A percentile compares a stretch with the other conserved stretches of the same genome.
phyloP scores from a whole-genome alignment of 768 basidiomycete species.

The Suillus paluster region DNA sequence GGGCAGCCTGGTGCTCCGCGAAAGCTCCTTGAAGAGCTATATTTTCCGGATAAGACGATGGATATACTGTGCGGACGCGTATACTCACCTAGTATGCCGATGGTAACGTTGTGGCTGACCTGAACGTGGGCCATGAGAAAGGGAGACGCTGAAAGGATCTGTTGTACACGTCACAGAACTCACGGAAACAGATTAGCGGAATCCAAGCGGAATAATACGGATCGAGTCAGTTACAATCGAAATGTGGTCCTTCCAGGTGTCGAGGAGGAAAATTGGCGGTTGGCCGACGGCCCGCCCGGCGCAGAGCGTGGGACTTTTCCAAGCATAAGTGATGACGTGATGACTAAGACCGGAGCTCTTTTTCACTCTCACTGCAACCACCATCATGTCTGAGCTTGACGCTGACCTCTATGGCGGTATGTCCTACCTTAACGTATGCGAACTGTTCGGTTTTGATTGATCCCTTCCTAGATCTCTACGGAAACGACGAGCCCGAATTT shows the following conservation, averaged over 20 bases:
- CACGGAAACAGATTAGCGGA: neutral
- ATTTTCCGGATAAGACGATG: neutral
- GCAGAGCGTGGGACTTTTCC: slow-evolving; percentile 26
- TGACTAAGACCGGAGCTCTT: slow-evolving; percentile 33
- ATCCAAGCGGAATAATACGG: slow-evolving; percentile 1
- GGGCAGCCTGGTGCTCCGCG: slow-evolving; percentile 77
- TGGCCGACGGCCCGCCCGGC: slow-evolving; percentile 21
- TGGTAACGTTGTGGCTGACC: slow-evolving; percentile 22
- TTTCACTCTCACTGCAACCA: slow-evolving; percentile 41
- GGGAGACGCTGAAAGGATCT: neutral
- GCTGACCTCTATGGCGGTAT: slow-evolving; percentile 89
- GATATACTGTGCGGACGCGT: neutral
- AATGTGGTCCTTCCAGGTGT: neutral
- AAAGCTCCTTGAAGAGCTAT: slow-evolving; percentile 94
- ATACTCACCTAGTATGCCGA: slow-evolving; percentile 58
- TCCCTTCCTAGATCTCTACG: slow-evolving; percentile 60
- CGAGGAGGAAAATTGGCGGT: neutral
- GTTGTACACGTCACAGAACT: slow-evolving; percentile 1
- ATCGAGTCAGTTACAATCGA: neutral
- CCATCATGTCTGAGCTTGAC: slow-evolving; percentile 69
- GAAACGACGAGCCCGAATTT: slow-evolving; percentile 62
- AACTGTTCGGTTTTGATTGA: slow-evolving; percentile 1
- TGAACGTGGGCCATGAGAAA: slow-evolving; percentile 14
- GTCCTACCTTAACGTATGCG: slow-evolving; percentile 21
- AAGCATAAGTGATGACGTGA: slow-evolving; percentile 3